Conservation (phyloP, 179 eudicot genomes). For the Spinacia oleracea region DNA sequence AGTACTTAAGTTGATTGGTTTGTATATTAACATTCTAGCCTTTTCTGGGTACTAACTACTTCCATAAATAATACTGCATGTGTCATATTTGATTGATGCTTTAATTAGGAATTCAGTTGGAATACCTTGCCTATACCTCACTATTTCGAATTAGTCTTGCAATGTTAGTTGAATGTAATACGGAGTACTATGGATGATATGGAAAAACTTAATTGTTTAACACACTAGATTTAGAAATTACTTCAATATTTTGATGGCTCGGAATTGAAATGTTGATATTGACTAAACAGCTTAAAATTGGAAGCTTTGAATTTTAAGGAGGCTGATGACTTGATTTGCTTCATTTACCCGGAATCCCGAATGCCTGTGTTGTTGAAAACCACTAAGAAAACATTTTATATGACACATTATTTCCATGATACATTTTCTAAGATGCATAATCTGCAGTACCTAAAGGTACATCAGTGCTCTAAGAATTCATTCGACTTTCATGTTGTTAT, state of each 20-base stretch:
- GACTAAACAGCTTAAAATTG: background rate
- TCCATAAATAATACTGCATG: no score
- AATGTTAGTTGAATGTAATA: background rate
- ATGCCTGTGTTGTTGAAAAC: background rate
- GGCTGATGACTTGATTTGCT: background rate
- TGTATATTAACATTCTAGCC: no score
- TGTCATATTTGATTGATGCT: background rate
- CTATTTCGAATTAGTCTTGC: background rate
- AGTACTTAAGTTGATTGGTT: no score
- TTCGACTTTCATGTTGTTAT: background rate
- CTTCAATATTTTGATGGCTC: background rate
- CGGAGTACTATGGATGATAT: background rate
- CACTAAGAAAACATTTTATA: no score
- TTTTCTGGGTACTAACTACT: no score
- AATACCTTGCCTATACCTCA: background rate
- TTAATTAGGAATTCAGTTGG: background rate
- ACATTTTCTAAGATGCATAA: background rate
- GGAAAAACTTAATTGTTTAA: background rate
- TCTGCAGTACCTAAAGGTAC: background rate
- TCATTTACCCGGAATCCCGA: background rate
- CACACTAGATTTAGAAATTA: background rate
- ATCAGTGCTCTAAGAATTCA: no score
- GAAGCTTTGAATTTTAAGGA: background rate
- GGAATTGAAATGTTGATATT: background rate
- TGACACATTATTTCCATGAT: background rate